Conservation (phyloP, 805 yeast genomes). For the Cyberlindnera amylophila region DNA sequence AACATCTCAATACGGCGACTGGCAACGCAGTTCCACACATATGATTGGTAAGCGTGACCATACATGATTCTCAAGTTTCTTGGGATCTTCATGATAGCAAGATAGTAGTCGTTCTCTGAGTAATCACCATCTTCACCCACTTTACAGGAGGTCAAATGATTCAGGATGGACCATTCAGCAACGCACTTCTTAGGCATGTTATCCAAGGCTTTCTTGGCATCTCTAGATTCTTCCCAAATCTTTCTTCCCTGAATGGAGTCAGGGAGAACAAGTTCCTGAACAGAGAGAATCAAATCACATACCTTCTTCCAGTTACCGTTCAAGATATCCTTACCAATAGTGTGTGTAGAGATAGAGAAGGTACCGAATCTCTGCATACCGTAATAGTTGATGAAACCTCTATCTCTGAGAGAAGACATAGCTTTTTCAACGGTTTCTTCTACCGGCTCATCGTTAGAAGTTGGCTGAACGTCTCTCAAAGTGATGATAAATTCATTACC, state of each 20-base stretch:
- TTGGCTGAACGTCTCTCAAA: slow-evolving; percentile 59
- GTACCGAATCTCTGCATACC: slow-evolving; percentile 99
- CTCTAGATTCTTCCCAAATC: slow-evolving; percentile 70
- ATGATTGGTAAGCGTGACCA: slow-evolving; percentile 96
- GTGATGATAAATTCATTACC: slow-evolving; percentile 91
- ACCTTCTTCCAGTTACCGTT: slow-evolving; percentile 77
- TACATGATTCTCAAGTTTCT: slow-evolving; percentile 91
- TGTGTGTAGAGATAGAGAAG: slow-evolving; percentile 87
- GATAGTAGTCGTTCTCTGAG: slow-evolving; percentile 56
- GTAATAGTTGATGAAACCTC: slow-evolving; percentile 88
- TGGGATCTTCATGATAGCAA: slow-evolving; percentile 85
- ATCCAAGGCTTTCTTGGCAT: slow-evolving; percentile 61
- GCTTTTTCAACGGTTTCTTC: slow-evolving; percentile 48
- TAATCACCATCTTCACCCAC: slow-evolving; percentile 45
- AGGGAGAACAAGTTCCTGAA: slow-evolving; percentile 80
- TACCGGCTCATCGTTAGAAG: slow-evolving; percentile 25
- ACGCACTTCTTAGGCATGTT: slow-evolving; percentile 84
- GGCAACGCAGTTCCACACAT: slow-evolving; percentile 87
- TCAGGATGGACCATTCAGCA: slow-evolving; percentile 77
- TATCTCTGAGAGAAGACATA: slow-evolving; percentile 50
- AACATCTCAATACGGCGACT: slow-evolving; percentile 67
- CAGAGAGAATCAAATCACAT: slow-evolving; percentile 72
- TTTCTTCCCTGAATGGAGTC: slow-evolving; percentile 80
- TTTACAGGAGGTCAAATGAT: slow-evolving; percentile 50
- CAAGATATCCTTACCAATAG: slow-evolving; percentile 69